These are phyloP conservation scores for Apophysomyces trapeziformis DNA, from an alignment of 371 early-diverging fungal species.

Conservation along the genomic window DNA sequence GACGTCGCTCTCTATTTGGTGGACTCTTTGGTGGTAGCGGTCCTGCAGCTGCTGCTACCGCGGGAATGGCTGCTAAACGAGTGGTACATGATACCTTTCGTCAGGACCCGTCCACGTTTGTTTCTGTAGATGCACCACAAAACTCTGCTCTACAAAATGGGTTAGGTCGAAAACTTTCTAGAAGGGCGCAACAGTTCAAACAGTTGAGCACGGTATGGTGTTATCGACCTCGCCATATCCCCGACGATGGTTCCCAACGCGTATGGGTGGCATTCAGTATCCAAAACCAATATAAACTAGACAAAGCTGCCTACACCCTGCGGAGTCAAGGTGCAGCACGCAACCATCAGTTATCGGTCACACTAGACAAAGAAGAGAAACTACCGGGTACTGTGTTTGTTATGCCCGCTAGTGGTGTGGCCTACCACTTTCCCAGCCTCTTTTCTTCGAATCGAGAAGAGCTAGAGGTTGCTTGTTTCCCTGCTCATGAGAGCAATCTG, in stretches of 20 bases:
- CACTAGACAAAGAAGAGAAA: constrained; percentile 24
- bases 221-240: constrained; percentile 18
- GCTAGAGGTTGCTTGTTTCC: constrained; percentile 23
- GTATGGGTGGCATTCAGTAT: constrained; percentile 28
- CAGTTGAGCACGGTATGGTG: constrained; percentile 23
- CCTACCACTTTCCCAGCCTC: constrained; percentile 21
- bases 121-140: neutral
- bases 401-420: constrained; percentile 17
- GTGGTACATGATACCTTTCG: neutral
- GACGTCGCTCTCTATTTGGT: neutral
- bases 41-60: neutral
- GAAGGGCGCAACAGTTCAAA: constrained; percentile 18
- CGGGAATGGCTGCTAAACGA: too few species aligned
- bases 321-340: constrained; percentile 1
- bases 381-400: constrained; percentile 22
- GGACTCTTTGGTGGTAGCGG: neutral
- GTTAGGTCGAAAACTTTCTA: constrained; percentile 16
- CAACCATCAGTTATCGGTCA: constrained; percentile 1
- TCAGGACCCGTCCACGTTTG: constrained; percentile 4
- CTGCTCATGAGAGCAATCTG: constrained; percentile 21
- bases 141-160: neutral
- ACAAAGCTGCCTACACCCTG: constrained; percentile 9
- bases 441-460: constrained; percentile 16
- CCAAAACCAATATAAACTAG: constrained; percentile 23
- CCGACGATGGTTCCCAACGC: constrained; percentile 1